Percentiles rank a stretch among this genome's conserved stretches.
Evolutionary conservation across 2,329 filamentous ascomycete species (phyloP).

Genomic region (Arthroderma sp.): DNA sequence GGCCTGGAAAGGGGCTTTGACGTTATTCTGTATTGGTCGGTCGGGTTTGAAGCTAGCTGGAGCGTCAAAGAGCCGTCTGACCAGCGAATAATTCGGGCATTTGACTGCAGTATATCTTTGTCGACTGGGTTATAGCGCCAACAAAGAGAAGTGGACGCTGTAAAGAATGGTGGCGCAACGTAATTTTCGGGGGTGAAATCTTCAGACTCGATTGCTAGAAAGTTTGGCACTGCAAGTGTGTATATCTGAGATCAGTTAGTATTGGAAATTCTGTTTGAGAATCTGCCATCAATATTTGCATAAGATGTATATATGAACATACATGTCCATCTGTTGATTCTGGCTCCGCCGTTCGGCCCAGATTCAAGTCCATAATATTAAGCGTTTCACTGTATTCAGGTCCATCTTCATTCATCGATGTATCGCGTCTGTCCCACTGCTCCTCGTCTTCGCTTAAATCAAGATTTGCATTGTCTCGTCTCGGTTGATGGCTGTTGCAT

Average conservation of each 20-base stretch:
- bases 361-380: constrained; percentile 41
- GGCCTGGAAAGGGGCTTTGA: constrained; percentile 46
- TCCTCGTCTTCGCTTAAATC: constrained; percentile 51
- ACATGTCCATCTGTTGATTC: constrained; percentile 34
- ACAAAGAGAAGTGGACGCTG: constrained; percentile 50
- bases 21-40: constrained; percentile 47
- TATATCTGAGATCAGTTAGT: constrained; percentile 36
- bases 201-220: constrained; percentile 48
- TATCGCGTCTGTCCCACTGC: constrained; percentile 39
- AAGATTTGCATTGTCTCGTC: constrained; percentile 48
- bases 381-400: constrained; percentile 34
- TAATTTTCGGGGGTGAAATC: constrained; percentile 50
- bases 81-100: constrained; percentile 53
- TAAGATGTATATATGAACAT: constrained; percentile 5
- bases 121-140: constrained; percentile 53
- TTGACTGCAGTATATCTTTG: constrained; percentile 46
- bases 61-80: constrained; percentile 54
- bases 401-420: constrained; percentile 32
- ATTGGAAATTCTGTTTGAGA: neutral
- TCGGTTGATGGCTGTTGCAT: constrained; percentile 10
- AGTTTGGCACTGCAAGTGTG: constrained; percentile 50
- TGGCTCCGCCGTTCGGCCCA: constrained; percentile 45
- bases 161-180: constrained; percentile 48
- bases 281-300: neutral
- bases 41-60: constrained; percentile 49